Evolutionary conservation across 441 rosid species (phyloP), one percentile per base, ranked within the genome.

Genomic region (Croton laevigatus): DNA sequence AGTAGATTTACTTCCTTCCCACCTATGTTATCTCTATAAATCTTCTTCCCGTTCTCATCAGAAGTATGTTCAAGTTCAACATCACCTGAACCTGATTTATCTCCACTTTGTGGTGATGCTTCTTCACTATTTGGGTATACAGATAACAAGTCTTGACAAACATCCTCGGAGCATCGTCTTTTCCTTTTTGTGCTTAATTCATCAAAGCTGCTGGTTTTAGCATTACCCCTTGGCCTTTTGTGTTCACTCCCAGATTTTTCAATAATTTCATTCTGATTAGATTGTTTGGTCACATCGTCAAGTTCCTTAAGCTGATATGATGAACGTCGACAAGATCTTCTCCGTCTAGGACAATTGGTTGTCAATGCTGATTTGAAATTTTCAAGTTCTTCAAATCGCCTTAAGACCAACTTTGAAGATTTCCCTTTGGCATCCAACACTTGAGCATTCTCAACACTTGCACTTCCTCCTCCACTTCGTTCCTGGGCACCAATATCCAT

Each of bases 291-390:
- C 42, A 75, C 58, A 17, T 74, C 70, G 62, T 64, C 78, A 65
- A 54, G 63, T 61, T 45, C 68, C 71, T 69, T 75, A 59, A 49
- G 69, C 73, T 72, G 74, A 78, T 66, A 82, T 52, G 81, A 42
- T 48, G 68, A 71, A 60, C 71, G 76, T 77, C 76, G 77, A 67
- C 61, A 53, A 73, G 98, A 87, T 82, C 92, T 88, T 81, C 80
- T 82, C 71, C 73, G 71, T 78, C 78, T 88, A 51, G 91, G 90
- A 78, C 66, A 73, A 68, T 70, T 80, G 40, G 73, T 70, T 59
- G 37, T 70, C 62, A 78, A 68, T 55, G 74, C 72, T 68, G 74
- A 37, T 62, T 59, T 74, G 37, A 32, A 65, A 63, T 45, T 72
- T 68, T 64, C 75, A 59, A 45, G 58, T 64, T 71, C 73, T 59